Evolutionary conservation across 495 filamentous ascomycete species (phyloP).

Genomic region (Chaetomidium leptoderma): DNA sequence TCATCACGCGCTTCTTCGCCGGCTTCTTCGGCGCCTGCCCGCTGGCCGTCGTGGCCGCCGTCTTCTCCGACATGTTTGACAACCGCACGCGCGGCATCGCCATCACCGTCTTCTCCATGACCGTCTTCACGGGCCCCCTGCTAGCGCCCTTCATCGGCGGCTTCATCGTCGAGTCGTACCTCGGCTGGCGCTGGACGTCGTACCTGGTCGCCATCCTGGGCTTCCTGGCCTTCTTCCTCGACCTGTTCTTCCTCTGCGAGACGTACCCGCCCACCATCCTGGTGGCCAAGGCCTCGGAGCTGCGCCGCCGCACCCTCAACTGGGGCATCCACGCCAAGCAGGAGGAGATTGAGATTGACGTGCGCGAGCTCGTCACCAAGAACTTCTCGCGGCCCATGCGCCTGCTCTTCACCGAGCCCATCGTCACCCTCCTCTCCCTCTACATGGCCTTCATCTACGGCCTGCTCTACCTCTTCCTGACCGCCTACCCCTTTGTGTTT

Average conservation of each 20-base stretch:
- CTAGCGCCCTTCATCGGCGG: slow-evolving; percentile 79
- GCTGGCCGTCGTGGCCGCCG: slow-evolving; percentile 75
- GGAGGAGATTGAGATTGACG: slow-evolving; percentile 85
- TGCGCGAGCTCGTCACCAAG: slow-evolving; percentile 71
- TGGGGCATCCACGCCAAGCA: slow-evolving; percentile 95
- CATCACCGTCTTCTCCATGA: slow-evolving; percentile 77
- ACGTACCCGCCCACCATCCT: slow-evolving; percentile 82
- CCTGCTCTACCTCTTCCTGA: slow-evolving; percentile 75
- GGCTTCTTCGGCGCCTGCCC: slow-evolving; percentile 75
- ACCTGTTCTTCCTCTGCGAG: slow-evolving; percentile 71
- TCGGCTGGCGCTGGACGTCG: slow-evolving; percentile 85
- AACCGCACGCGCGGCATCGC: slow-evolving; percentile 74
- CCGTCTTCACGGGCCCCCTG: slow-evolving; percentile 77
- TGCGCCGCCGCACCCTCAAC: slow-evolving; percentile 78
- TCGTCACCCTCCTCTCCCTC: slow-evolving; percentile 66
- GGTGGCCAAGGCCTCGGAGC: slow-evolving; percentile 67
- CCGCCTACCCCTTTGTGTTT: slow-evolving; percentile 78
- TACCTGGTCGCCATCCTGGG: slow-evolving; percentile 73
- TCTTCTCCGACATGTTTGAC: slow-evolving; percentile 86
- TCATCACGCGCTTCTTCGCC: slow-evolving; percentile 80
- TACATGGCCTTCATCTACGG: slow-evolving; percentile 83
- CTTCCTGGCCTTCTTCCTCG: slow-evolving; percentile 61
- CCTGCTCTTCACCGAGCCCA: slow-evolving; percentile 76
- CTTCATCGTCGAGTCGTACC: slow-evolving; percentile 66
- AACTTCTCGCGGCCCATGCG: slow-evolving; percentile 79